Conservation (phyloP, 2,329 filamentous ascomycete species). For the Cordyceps tenuipes region DNA sequence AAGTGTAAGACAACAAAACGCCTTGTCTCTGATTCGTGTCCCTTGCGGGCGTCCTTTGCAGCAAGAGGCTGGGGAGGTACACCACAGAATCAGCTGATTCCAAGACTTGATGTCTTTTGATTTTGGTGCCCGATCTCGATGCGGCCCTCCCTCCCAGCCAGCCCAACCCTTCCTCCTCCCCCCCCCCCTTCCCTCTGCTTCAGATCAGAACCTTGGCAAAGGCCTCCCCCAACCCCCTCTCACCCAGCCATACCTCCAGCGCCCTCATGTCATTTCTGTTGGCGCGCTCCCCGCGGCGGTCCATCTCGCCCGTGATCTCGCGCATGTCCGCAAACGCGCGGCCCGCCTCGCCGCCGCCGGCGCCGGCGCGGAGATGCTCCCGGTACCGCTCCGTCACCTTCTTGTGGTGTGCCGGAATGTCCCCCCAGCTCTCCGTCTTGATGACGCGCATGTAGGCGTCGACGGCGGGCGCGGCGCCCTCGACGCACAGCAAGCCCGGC, state of each 20-base stretch:
- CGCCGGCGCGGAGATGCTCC: conserved; percentile 23
- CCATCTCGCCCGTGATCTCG: conserved; percentile 44
- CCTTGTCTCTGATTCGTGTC: not conserved
- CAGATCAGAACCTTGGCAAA: conserved; percentile 34
- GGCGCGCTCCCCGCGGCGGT: conserved; percentile 38
- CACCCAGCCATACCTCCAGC: conserved; percentile 40
- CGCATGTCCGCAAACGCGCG: conserved; percentile 47
- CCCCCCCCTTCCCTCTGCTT: not conserved
- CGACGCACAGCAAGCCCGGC: conserved; percentile 45
- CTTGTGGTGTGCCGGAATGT: conserved; percentile 53
- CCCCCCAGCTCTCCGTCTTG: conserved; percentile 55
- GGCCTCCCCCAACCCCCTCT: conserved; percentile 34
- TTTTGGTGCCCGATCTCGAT: not conserved
- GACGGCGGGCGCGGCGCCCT: conserved; percentile 37
- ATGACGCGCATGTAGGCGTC: conserved; percentile 56
- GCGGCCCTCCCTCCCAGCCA: too few species aligned
- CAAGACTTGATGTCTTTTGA: not conserved
- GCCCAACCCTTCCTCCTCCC: too few species aligned
- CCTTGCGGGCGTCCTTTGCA: not conserved
- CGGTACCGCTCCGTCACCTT: conserved; percentile 51
- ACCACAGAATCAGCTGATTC: not conserved
- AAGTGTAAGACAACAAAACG: not conserved
- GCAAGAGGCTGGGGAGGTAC: not conserved
- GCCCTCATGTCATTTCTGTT: conserved; percentile 47
- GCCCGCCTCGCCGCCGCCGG: conserved; percentile 15